These are phyloP conservation scores for Pestalotiopsis sp. DNA, from an alignment of 2,329 filamentous ascomycete genomes.

Conservation along the genomic window DNA sequence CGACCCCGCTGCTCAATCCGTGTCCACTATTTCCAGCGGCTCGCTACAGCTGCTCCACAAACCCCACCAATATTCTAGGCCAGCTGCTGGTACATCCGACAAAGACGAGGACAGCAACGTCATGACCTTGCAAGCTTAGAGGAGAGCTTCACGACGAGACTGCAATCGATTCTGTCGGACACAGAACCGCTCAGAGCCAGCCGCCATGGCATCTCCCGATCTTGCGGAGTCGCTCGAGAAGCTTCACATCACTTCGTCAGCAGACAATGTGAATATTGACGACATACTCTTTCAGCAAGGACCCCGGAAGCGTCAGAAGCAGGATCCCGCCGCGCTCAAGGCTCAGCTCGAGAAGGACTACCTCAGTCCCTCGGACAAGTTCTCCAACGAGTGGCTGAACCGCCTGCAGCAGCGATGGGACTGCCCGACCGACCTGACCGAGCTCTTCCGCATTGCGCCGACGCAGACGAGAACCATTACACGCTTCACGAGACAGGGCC, in stretches of 20 bases:
- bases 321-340: constrained; percentile 66
- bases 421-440: constrained; percentile 74
- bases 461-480: constrained; percentile 95
- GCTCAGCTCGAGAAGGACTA: constrained; percentile 75
- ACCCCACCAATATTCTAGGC: constrained; percentile 9
- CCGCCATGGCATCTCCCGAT: constrained; percentile 19
- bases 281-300: constrained; percentile 54
- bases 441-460: constrained; percentile 83
- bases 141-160: neutral
- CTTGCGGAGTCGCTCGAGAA: constrained; percentile 53
- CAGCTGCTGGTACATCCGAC: neutral
- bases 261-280: constrained; percentile 50
- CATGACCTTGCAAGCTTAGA: neutral
- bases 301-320: constrained; percentile 45
- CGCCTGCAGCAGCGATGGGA: constrained; percentile 90
- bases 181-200: neutral
- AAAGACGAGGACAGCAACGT: constrained; percentile 12
- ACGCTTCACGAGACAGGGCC: constrained; percentile 85
- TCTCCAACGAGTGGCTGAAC: constrained; percentile 87
- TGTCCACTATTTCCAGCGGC: neutral
- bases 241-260: constrained; percentile 46
- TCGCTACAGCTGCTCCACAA: neutral
- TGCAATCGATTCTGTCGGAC: neutral
- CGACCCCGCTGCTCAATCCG: neutral
- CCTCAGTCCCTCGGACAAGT: constrained; percentile 76